A percentile compares a stretch with the other conserved stretches of the same genome.
phyloP scores from a whole-genome alignment of 768 basidiomycete genomes.

The Tricholoma sp. region DNA sequence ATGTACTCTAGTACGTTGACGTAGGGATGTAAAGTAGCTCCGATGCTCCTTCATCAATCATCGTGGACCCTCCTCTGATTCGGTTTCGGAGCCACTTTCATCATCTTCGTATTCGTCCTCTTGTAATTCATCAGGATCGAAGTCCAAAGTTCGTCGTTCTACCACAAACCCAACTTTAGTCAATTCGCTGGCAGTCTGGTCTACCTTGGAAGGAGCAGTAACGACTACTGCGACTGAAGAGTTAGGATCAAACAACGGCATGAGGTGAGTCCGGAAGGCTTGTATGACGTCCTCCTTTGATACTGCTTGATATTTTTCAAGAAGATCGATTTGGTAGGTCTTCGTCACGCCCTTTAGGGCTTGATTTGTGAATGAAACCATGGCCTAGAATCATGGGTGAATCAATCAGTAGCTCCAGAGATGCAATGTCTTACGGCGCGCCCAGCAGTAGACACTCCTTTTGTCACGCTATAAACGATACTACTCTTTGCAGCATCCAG shows the following conservation, averaged over 20 bases:
- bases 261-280: slow-evolving; percentile 66
- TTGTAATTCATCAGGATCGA: slow-evolving; percentile 45
- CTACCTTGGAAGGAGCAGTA: slow-evolving; percentile 76
- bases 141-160: slow-evolving; percentile 62
- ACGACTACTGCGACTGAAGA: slow-evolving; percentile 79
- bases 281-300: slow-evolving; percentile 72
- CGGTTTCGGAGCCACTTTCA: slow-evolving; percentile 27
- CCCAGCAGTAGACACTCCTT: slow-evolving; percentile 78
- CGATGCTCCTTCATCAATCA: background rate
- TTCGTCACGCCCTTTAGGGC: slow-evolving; percentile 81
- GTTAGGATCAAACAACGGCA: slow-evolving; percentile 78
- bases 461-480: slow-evolving; percentile 80
- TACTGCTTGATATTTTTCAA: slow-evolving; percentile 76
- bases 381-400: slow-evolving; percentile 44
- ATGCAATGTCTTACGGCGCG: slow-evolving; percentile 59
- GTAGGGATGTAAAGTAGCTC: background rate
- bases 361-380: slow-evolving; percentile 84
- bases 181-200: slow-evolving; percentile 64
- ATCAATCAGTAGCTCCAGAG: background rate
- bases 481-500: slow-evolving; percentile 91
- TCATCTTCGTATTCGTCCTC: slow-evolving; percentile 29
- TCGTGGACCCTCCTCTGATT: slow-evolving; percentile 12
- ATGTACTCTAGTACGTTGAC: background rate
- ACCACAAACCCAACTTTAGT: slow-evolving; percentile 71
- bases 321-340: slow-evolving; percentile 68